phyloP scores from a whole-genome alignment of 169 alveolate species.

The Theileria equi region DNA sequence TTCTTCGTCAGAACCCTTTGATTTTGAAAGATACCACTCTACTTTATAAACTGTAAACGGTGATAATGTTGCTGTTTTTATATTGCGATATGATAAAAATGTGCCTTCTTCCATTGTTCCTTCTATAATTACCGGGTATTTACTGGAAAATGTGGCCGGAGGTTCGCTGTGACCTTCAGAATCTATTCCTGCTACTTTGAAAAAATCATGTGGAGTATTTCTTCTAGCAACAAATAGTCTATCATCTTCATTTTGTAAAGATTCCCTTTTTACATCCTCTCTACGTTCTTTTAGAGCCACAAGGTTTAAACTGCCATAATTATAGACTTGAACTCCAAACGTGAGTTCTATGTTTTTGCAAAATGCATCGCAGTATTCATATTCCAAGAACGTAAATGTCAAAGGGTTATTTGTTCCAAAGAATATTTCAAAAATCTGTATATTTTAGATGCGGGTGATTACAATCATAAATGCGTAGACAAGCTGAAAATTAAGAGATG shows the following conservation, averaged over 20 bases:
- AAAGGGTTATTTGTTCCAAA: constrained; percentile 9
- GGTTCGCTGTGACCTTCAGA: constrained; percentile 11
- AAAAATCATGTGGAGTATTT: not conserved
- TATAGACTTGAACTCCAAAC: constrained; percentile 53
- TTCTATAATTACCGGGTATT: constrained; percentile 50
- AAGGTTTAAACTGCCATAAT: constrained; percentile 43
- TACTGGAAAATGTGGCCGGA: constrained; percentile 24
- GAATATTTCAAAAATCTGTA: constrained; percentile 36
- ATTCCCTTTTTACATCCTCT: not conserved
- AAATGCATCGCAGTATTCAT: constrained; percentile 34
- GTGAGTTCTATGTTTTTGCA: constrained; percentile 17
- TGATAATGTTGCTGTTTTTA: constrained; percentile 13
- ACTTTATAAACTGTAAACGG: constrained; percentile 40
- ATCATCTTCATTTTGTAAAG: not conserved
- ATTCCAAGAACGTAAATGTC: constrained; percentile 19
- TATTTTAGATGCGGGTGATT: not conserved
- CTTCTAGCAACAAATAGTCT: not conserved
- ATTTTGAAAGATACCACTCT: constrained; percentile 72
- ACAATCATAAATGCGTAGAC: too few species aligned
- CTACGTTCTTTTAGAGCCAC: constrained; percentile 25
- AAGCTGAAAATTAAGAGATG: not conserved
- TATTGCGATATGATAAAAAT: constrained; percentile 29
- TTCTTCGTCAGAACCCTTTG: constrained; percentile 43
- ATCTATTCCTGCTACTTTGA: not conserved
- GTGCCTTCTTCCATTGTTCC: constrained; percentile 50